Base-by-base conservation (phyloP, 2,329 filamentous ascomycete genomes). In the Hymenoscyphus albidus region DNA sequence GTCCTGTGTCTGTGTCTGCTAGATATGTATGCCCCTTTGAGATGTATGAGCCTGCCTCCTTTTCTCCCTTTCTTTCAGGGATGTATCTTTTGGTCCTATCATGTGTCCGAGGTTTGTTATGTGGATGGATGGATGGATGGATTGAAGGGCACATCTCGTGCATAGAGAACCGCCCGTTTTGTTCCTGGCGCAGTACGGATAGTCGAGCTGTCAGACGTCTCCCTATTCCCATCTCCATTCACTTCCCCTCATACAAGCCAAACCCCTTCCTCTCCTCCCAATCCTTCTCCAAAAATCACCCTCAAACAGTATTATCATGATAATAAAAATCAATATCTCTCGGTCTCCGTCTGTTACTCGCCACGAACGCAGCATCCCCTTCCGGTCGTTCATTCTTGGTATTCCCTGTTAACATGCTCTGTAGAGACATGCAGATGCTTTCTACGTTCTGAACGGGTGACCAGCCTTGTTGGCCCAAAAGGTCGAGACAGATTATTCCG, bases 321-420 rank as follows among this genome's bases (percentile, higher is more conserved):
- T 97, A 99, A 70, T 92, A 86, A 75, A 98, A 99, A 72, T 90
- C 88, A 68, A 99, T 96, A 77, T 99, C 93, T 71, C 89, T 85
- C 57, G 94, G 92, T 48, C 94, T 83, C 69, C 88, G 84, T 32
- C 86, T 86, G 74, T 97, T 97, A 66, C 85, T 86, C 62, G 86
- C 83, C 32, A 97, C 93, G 74, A 99, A 98, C 12, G 95, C 90
- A 63, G 90, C 91, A 74, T 99, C 93, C 3, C 94, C 95, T 0
- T 90, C 89, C 0, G 95, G 95, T 40, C 95, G 84, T 78, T 98
- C 93, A 73, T 94, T 89, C 79, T 93, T 94, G 12, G 86, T 89
- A 77, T 99, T 99, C 67, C 94, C 93, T 1, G 95, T 97, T 74
- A 99, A 79, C 95, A 99, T 99, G 80, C 92, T 97, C 79, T 99